Conservation (phyloP, 2,329 filamentous ascomycete species). For the Aspergillus costaricaensis region DNA sequence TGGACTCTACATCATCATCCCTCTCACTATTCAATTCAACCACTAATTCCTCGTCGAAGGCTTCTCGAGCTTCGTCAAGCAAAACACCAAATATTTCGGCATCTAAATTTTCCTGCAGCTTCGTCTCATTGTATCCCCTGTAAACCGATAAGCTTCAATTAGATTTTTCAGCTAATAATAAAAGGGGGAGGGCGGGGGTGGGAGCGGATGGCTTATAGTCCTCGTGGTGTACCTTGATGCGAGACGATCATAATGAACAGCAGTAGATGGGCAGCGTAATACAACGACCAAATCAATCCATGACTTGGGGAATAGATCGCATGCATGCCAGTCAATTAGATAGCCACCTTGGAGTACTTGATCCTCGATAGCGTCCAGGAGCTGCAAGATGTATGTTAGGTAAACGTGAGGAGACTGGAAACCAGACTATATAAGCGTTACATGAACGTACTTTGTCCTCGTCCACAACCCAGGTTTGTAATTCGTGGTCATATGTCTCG, state of each 20-base stretch:
- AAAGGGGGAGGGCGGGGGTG: background rate
- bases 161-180: background rate
- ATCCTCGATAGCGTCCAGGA: slow-evolving; percentile 86
- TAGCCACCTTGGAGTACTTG: slow-evolving; percentile 76
- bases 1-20: slow-evolving; percentile 81
- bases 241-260: slow-evolving; percentile 80
- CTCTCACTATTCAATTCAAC: slow-evolving; percentile 84
- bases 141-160: slow-evolving; percentile 5
- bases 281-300: slow-evolving; percentile 97
- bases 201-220: background rate
- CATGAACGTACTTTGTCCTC: slow-evolving; percentile 76
- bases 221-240: slow-evolving; percentile 60
- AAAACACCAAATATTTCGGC: slow-evolving; percentile 97
- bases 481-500: slow-evolving; percentile 83
- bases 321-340: slow-evolving; percentile 97
- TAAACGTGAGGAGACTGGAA: background rate
- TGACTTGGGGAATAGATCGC: slow-evolving; percentile 87
- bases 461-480: slow-evolving; percentile 88
- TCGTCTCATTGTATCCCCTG: slow-evolving; percentile 79
- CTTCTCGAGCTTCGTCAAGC: slow-evolving; percentile 82
- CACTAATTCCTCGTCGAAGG: slow-evolving; percentile 83
- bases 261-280: slow-evolving; percentile 73
- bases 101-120: slow-evolving; percentile 94
- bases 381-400: slow-evolving; percentile 37
- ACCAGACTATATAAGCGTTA: background rate